Percentiles rank a stretch among this genome's conserved stretches.
phyloP scores from a whole-genome alignment of 192 early-diverging fungal genomes.

The Backusella luteola region DNA sequence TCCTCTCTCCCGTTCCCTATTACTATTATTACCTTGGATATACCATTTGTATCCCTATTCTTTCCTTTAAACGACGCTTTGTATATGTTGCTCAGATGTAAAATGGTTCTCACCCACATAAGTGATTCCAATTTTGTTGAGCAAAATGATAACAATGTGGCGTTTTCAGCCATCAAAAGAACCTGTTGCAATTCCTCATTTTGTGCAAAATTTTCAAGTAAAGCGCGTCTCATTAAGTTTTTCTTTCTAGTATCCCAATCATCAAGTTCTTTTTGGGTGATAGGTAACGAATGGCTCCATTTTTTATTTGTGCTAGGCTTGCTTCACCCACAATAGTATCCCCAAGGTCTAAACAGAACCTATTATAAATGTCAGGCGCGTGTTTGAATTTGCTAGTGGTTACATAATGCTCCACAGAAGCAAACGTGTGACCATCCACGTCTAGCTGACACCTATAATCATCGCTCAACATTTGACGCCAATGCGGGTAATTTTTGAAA shows the following conservation, averaged over 20 bases:
- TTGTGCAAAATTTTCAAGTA: slow-evolving; percentile 24
- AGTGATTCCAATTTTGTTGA: slow-evolving; percentile 14
- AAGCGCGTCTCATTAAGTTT: not conserved
- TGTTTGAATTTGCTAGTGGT: slow-evolving; percentile 1
- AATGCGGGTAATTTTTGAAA: slow-evolving; percentile 14
- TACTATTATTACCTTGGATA: not conserved
- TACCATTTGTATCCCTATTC: not conserved
- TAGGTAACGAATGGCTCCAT: not conserved
- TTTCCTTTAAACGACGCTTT: not conserved
- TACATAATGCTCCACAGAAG: slow-evolving; percentile 22
- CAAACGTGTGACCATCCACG: slow-evolving; percentile 24
- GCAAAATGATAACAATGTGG: slow-evolving; percentile 14
- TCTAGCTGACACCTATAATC: slow-evolving; percentile 20
- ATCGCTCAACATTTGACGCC: slow-evolving; percentile 20
- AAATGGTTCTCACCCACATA: slow-evolving; percentile 15
- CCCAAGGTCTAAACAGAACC: slow-evolving; percentile 13
- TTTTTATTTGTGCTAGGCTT: not conserved
- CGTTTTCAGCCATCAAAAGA: not conserved
- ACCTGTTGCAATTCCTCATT: slow-evolving; percentile 16
- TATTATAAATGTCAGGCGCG: not conserved
- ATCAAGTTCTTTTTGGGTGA: not conserved
- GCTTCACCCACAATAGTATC: slow-evolving; percentile 1
- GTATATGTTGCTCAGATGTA: not conserved
- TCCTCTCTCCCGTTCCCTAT: not conserved
- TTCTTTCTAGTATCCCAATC: slow-evolving; percentile 3